These are phyloP conservation scores for Geotrichum citri-aurantii DNA, from an alignment of 1,139 yeast species.

Conservation along the genomic window DNA sequence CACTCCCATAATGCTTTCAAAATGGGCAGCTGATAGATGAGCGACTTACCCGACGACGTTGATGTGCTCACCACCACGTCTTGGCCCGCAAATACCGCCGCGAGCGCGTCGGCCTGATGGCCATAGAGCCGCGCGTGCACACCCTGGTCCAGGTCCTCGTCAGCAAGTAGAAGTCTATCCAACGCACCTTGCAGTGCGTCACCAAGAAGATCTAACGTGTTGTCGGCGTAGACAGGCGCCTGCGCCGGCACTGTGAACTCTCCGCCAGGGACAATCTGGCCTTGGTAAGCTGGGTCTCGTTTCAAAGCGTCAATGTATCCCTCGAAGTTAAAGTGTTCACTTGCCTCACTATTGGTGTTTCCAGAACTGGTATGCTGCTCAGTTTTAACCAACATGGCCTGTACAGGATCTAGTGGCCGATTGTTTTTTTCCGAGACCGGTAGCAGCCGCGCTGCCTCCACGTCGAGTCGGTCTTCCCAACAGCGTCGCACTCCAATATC, in stretches of 20 bases:
- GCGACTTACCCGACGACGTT: slow-evolving; percentile 91
- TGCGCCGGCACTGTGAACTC: slow-evolving; percentile 41
- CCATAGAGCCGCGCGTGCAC: slow-evolving; percentile 46
- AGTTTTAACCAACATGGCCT: slow-evolving; percentile 18
- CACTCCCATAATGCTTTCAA: slow-evolving; percentile 42
- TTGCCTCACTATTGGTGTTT: slow-evolving; percentile 4
- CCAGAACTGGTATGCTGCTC: background rate
- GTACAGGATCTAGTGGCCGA: slow-evolving; percentile 23
- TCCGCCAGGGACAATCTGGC: slow-evolving; percentile 52
- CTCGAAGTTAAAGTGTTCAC: slow-evolving; percentile 35
- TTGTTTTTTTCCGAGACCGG: slow-evolving; percentile 37
- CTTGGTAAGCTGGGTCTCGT: slow-evolving; percentile 39
- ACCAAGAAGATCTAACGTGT: slow-evolving; percentile 38
- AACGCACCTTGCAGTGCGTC: slow-evolving; percentile 48
- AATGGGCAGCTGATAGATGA: slow-evolving; percentile 86
- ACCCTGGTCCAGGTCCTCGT: slow-evolving; percentile 1
- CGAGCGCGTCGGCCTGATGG: slow-evolving; percentile 78
- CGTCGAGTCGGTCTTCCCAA: slow-evolving; percentile 17
- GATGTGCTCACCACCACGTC: slow-evolving; percentile 86
- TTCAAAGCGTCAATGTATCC: slow-evolving; percentile 47
- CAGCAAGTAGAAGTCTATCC: slow-evolving; percentile 39
- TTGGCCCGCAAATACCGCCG: slow-evolving; percentile 46
- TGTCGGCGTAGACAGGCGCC: slow-evolving; percentile 43
- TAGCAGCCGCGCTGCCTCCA: slow-evolving; percentile 42
- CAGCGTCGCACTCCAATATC: background rate